A percentile compares a stretch with the other conserved stretches of the same genome.
Evolutionary conservation across 2,329 filamentous ascomycete genomes (phyloP).

Genomic region (Talaromyces sp.): DNA sequence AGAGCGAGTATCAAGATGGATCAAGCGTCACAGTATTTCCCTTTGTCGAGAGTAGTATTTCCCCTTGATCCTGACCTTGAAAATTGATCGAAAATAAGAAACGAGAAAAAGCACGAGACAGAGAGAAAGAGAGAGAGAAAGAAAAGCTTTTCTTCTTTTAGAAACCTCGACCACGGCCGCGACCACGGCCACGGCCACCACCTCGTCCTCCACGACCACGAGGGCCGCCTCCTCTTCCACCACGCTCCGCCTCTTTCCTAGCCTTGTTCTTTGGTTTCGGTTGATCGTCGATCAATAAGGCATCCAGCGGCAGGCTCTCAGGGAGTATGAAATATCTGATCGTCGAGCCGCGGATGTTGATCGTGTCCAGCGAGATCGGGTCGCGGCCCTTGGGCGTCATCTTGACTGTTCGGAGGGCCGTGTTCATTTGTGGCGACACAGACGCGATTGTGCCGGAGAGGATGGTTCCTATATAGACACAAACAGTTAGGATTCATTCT

Average conservation of each 20-base stretch:
- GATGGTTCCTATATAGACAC: conserved; percentile 68
- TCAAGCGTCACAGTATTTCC: neutral
- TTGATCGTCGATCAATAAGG: conserved; percentile 89
- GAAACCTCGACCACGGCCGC: conserved; percentile 50
- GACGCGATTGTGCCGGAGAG: conserved; percentile 95
- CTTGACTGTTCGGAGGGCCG: conserved; percentile 88
- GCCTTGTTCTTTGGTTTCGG: conserved; percentile 99
- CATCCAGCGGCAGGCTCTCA: conserved; percentile 91
- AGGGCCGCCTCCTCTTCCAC: conserved; percentile 37
- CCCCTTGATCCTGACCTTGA: neutral
- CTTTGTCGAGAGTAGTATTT: neutral
- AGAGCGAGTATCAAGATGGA: neutral
- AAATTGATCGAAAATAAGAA: conserved; percentile 13
- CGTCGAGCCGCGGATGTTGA: conserved; percentile 93
- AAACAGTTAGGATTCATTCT: neutral
- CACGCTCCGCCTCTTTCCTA: conserved; percentile 70
- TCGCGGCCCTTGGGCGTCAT: conserved; percentile 90
- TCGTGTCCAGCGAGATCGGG: conserved; percentile 81
- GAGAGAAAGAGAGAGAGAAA: too few species aligned
- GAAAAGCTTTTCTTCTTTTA: conserved; percentile 16
- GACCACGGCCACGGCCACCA: conserved; percentile 44
- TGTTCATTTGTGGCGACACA: conserved; percentile 98
- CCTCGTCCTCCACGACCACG: conserved; percentile 42
- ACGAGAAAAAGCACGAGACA: neutral
- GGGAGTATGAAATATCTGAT: conserved; percentile 96